Conservation (phyloP, 1,284 basidiomycete genomes). For the Ganoderma resinaceum region DNA sequence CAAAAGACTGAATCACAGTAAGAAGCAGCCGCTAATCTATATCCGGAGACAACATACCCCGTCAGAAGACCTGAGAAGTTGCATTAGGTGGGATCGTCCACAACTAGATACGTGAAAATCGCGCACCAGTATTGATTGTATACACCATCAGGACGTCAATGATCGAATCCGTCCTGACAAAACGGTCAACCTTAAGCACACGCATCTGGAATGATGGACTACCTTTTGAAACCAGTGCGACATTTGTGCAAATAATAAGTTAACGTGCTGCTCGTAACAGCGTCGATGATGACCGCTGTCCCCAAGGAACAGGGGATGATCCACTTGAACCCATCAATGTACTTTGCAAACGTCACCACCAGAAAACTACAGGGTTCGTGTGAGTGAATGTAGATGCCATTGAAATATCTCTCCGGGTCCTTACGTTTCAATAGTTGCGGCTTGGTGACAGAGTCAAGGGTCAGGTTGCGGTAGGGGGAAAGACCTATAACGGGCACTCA, state of each 20-base stretch:
- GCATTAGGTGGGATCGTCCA: neutral
- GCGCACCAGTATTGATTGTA: slow-evolving; percentile 25
- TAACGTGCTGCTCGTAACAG: slow-evolving; percentile 5
- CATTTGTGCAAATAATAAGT: slow-evolving; percentile 14
- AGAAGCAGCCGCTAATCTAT: neutral
- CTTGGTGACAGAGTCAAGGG: neutral
- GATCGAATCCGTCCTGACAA: slow-evolving; percentile 21
- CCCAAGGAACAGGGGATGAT: neutral
- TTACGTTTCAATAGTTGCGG: neutral
- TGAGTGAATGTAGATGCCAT: neutral
- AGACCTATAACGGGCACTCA: too few species aligned
- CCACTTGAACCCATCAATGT: neutral
- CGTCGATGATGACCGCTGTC: slow-evolving; percentile 10
- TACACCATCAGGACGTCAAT: slow-evolving; percentile 24
- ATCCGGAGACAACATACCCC: neutral
- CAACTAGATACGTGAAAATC: neutral
- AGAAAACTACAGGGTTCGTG: neutral
- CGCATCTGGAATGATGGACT: too few species aligned
- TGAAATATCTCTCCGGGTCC: neutral
- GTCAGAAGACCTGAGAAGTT: neutral
- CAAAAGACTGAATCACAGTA: neutral
- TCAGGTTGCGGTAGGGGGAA: neutral
- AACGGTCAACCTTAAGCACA: neutral
- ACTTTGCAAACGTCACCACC: neutral
- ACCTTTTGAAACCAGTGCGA: slow-evolving; percentile 25